Percentiles rank a stretch among this genome's conserved stretches.
These are phyloP conservation scores for Hippophae gyantsensis DNA, from an alignment of 306 rosid genomes.

Conservation along the genomic window DNA sequence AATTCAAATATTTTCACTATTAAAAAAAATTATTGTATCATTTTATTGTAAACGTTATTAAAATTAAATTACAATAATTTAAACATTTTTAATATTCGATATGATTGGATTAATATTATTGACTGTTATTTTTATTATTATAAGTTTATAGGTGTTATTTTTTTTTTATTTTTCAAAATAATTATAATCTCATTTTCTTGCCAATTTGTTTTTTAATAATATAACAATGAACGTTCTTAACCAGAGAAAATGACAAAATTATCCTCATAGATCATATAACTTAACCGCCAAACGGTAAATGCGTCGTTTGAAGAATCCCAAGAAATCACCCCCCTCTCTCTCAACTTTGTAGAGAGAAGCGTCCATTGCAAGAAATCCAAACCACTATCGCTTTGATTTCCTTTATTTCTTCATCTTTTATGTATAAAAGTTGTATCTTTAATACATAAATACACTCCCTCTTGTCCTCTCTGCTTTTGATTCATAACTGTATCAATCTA, in stretches of 20 bases:
- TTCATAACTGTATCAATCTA: neutral
- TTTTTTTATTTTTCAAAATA: too few species aligned
- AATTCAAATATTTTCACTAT: too few species aligned
- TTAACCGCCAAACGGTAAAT: slow-evolving; percentile 33
- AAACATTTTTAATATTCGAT: too few species aligned
- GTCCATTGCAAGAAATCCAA: slow-evolving; percentile 42
- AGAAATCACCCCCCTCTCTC: slow-evolving; percentile 15
- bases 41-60: too few species aligned
- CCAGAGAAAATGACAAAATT: slow-evolving; percentile 16
- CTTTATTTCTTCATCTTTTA: neutral
- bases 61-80: too few species aligned
- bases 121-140: too few species aligned
- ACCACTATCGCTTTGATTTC: slow-evolving; percentile 1
- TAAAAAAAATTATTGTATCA: too few species aligned
- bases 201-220: too few species aligned
- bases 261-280: slow-evolving; percentile 3
- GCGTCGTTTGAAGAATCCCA: slow-evolving; percentile 21
- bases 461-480: neutral
- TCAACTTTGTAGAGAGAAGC: slow-evolving; percentile 24
- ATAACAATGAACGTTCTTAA: too few species aligned
- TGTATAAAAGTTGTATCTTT: neutral
- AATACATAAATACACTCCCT: neutral
- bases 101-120: too few species aligned
- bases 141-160: too few species aligned
- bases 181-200: too few species aligned